A percentile compares a stretch with the other conserved stretches of the same genome.
Conservation (phyloP, 2,329 filamentous ascomycete genomes). For the Arthrocladium fulminans region DNA sequence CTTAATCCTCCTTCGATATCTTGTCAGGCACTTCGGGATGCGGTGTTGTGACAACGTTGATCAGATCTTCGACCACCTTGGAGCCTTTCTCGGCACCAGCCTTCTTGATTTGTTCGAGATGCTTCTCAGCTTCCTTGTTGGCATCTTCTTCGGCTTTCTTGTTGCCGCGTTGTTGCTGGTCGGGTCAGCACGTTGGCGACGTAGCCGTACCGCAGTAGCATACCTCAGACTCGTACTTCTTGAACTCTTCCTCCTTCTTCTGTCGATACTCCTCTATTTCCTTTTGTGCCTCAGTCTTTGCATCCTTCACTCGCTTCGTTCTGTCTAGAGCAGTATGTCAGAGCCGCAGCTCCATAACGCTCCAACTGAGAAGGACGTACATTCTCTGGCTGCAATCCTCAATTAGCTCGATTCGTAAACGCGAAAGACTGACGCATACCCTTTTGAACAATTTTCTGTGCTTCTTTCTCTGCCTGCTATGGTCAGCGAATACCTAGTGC, state of each 20-base stretch:
- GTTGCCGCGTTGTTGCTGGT: constrained; percentile 85
- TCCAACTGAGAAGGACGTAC: constrained; percentile 42
- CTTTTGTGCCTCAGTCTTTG: constrained; percentile 91
- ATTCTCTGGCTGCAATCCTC: constrained; percentile 64
- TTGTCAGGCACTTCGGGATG: constrained; percentile 57
- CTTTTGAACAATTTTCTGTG: constrained; percentile 98
- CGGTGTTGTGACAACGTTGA: constrained; percentile 76
- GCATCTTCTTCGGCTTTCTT: constrained; percentile 70
- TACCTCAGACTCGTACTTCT: constrained; percentile 80
- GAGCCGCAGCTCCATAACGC: constrained; percentile 4
- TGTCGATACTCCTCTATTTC: constrained; percentile 90
- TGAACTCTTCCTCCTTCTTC: constrained; percentile 88
- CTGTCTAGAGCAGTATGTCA: constrained; percentile 51
- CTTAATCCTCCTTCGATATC: constrained; percentile 19
- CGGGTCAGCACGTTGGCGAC: constrained; percentile 4
- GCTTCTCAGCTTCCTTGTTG: constrained; percentile 67
- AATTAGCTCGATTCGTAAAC: constrained; percentile 27
- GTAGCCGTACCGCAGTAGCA: constrained; percentile 3
- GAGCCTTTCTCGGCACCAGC: constrained; percentile 71
- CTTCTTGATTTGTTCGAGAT: constrained; percentile 73
- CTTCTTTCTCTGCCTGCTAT: constrained; percentile 83
- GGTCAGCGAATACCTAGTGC: constrained; percentile 7
- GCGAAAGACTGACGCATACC: constrained; percentile 44
- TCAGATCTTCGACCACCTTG: constrained; percentile 72
- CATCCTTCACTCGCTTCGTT: constrained; percentile 95